Conservation (phyloP, 257 asterid genomes). For the Datura wrightii region DNA sequence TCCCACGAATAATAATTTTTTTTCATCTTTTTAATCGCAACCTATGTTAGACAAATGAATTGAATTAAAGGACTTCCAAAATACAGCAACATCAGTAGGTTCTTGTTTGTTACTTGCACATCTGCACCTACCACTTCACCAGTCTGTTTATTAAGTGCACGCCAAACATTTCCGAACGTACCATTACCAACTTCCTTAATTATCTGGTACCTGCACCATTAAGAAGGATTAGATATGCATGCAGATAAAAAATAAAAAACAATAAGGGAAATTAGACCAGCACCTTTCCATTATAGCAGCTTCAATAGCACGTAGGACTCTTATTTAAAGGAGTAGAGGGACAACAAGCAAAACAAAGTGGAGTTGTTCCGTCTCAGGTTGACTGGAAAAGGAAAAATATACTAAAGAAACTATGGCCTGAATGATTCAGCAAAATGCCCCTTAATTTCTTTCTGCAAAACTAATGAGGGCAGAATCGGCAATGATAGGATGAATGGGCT, state of each 20-base stretch:
- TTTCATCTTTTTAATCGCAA: constrained; percentile 94
- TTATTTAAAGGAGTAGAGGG: constrained; percentile 41
- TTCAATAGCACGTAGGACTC: constrained; percentile 49
- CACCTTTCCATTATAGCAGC: constrained; percentile 82
- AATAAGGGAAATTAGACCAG: constrained; percentile 1
- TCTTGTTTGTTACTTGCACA: constrained; percentile 6
- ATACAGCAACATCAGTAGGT: not conserved
- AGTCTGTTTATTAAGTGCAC: constrained; percentile 86
- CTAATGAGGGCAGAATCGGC: constrained; percentile 42
- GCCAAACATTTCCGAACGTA: constrained; percentile 96
- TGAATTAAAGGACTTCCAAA: not conserved
- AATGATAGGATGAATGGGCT: constrained; percentile 46
- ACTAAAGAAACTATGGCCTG: constrained; percentile 47
- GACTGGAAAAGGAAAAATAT: constrained; percentile 44
- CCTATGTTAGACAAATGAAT: constrained; percentile 50
- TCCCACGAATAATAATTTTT: constrained; percentile 95
- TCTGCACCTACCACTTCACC: constrained; percentile 85
- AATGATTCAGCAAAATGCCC: constrained; percentile 63
- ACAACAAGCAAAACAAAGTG: constrained; percentile 31
- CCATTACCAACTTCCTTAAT: constrained; percentile 97
- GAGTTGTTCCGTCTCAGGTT: constrained; percentile 38
- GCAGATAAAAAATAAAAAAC: not conserved
- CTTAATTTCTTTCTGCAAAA: constrained; percentile 53
- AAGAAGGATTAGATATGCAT: constrained; percentile 23
- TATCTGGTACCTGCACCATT: constrained; percentile 71